Evolutionary conservation across 257 asterid species (phyloP).

Genomic region (Solanum bulbocastanum): DNA sequence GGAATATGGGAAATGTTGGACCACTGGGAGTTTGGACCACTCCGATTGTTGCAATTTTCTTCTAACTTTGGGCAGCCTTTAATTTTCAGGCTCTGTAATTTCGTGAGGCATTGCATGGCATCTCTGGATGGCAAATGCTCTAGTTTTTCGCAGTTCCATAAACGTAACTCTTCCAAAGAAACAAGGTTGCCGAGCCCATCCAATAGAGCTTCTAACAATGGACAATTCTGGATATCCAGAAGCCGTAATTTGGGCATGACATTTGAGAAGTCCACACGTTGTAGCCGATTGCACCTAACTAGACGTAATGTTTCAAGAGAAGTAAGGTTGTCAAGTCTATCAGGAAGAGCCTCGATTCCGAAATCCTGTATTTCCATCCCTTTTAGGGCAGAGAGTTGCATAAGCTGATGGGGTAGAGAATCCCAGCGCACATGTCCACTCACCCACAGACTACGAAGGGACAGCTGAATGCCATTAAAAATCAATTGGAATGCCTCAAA

Average conservation of each 20-base stretch:
- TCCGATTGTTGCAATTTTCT: background rate
- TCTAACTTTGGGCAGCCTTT: background rate
- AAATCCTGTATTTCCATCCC: accelerated
- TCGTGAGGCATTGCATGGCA: background rate
- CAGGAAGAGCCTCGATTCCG: conserved; percentile 13
- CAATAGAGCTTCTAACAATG: background rate
- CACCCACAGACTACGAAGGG: accelerated
- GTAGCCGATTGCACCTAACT: background rate
- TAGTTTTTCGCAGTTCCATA: background rate
- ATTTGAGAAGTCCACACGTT: background rate
- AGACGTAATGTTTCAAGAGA: background rate
- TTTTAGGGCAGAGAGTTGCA: conserved; percentile 4
- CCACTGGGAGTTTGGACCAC: background rate
- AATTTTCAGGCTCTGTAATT: accelerated
- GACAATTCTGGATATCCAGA: accelerated
- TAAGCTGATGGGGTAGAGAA: conserved; percentile 5
- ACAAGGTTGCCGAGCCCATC: background rate
- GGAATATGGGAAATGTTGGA: background rate
- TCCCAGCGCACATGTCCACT: background rate
- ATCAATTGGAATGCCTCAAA: background rate
- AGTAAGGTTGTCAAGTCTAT: conserved; percentile 7
- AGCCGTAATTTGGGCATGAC: background rate
- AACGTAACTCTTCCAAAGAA: background rate
- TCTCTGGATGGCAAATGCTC: background rate
- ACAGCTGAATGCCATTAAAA: background rate